These are phyloP conservation scores for Tolypocladium endophyticum DNA, from an alignment of 2,329 filamentous ascomycete genomes.

Conservation along the genomic window DNA sequence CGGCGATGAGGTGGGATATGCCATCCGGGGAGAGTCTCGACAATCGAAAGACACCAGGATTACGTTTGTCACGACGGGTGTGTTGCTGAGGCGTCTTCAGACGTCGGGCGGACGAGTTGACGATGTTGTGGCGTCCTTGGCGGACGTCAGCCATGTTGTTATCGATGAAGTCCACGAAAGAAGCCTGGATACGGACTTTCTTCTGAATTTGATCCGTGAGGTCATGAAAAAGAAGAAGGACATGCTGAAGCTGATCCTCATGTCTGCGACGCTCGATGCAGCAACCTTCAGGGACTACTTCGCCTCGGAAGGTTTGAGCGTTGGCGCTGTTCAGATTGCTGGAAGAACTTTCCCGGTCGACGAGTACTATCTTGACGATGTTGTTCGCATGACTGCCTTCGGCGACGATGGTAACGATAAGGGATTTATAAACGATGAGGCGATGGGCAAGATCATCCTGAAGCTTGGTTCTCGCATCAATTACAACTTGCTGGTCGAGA, in stretches of 20 bases:
- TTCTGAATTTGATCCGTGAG: constrained; percentile 77
- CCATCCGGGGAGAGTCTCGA: constrained; percentile 83
- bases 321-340: constrained; percentile 76
- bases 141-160: constrained; percentile 87
- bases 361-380: constrained; percentile 83
- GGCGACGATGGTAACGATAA: constrained; percentile 38
- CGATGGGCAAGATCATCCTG: constrained; percentile 60
- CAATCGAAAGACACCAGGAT: constrained; percentile 68
- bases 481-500: constrained; percentile 74
- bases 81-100: constrained; percentile 81
- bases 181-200: constrained; percentile 88
- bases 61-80: constrained; percentile 92
- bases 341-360: constrained; percentile 84
- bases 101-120: constrained; percentile 72
- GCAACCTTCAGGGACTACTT: constrained; percentile 81
- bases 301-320: constrained; percentile 50
- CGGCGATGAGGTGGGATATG: constrained; percentile 83
- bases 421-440: constrained; percentile 35
- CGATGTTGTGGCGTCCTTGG: constrained; percentile 70
- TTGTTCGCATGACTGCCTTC: constrained; percentile 71
- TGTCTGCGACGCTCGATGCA: constrained; percentile 93
- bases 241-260: constrained; percentile 79
- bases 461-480: constrained; percentile 77
- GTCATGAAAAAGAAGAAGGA: constrained; percentile 65
- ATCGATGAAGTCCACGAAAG: constrained; percentile 96